Evolutionary conservation across 768 basidiomycete genomes (phyloP), one percentile per base, ranked within the genome.

Genomic region (Pleurotus platypus): DNA sequence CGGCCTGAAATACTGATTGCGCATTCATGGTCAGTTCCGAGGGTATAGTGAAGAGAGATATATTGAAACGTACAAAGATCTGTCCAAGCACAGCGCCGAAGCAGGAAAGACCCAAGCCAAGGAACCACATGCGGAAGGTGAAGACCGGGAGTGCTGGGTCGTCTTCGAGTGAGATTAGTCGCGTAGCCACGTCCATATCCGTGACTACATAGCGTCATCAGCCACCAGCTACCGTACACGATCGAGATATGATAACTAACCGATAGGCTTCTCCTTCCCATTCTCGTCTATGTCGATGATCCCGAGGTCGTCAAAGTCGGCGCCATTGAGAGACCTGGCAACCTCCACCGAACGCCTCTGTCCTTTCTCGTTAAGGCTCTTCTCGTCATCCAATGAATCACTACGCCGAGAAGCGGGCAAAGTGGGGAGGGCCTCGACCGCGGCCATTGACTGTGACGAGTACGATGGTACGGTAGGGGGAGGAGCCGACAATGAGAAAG

Each of bases 51-150:
- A 35, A 35, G 24, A 30, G 30, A 11, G 3, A 35, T 2, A 30
- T 35, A 35, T 35, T 9, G 7, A 9, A 12, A 69, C 76, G 16
- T 60, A 78, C 77, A 62, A 81, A 80, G 24, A 81, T 78, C 57
- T 80, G 76, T 2, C 77, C 70, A 4, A 79, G 67, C 3, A 83
- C 82, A 40, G 72, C 75, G 57, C 81, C 82, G 63, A 85, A 85
- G 58, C 80, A 79, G 7, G 81, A 75, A 15, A 84, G 72, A 8
- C 82, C 83, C 13, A 83, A 62, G 38, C 78, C 79, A 1, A 84
- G 72, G 66, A 84, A 76, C 74, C 79, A 78, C 63, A 82, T 78
- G 13, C 83, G 70, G 68, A 85, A 82, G 0, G 83, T 84, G 59
- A 79, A 77, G 0, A 73, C 69, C 0, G 75, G 80, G 0, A 81